These are phyloP conservation scores for Pleurotus ostreatus DNA, from an alignment of 768 basidiomycete species.

Conservation along the genomic window DNA sequence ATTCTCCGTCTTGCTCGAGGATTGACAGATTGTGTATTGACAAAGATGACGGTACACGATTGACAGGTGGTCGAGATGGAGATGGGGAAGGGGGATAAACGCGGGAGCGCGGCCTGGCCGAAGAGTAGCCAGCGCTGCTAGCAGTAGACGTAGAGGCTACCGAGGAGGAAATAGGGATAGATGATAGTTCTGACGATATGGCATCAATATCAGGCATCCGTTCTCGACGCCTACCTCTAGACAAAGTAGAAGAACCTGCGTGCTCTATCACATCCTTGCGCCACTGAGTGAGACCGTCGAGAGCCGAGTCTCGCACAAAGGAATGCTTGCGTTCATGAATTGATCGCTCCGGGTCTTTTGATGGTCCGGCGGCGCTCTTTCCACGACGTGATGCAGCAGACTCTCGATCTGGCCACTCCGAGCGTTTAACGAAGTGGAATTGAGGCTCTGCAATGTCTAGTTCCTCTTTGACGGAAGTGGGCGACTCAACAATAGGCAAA, in stretches of 20 bases:
- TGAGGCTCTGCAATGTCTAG: slow-evolving; percentile 58
- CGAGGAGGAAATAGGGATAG: slow-evolving; percentile 9
- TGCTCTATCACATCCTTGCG: slow-evolving; percentile 49
- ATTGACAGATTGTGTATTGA: slow-evolving; percentile 17
- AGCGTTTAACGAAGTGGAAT: slow-evolving; percentile 79
- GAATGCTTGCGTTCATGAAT: slow-evolving; percentile 30
- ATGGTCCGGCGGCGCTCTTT: slow-evolving; percentile 55
- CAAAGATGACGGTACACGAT: slow-evolving; percentile 26
- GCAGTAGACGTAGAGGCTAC: slow-evolving; percentile 24
- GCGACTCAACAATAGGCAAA: slow-evolving; percentile 21
- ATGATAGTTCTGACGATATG: not conserved
- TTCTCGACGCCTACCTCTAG: slow-evolving; percentile 58
- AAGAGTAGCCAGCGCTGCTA: slow-evolving; percentile 25
- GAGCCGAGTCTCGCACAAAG: slow-evolving; percentile 38
- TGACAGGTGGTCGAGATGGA: slow-evolving; percentile 42
- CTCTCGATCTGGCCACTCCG: slow-evolving; percentile 84
- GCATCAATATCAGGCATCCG: slow-evolving; percentile 37
- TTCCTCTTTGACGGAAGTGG: slow-evolving; percentile 35
- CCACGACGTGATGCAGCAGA: slow-evolving; percentile 65
- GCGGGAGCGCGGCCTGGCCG: slow-evolving; percentile 37
- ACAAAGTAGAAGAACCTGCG: slow-evolving; percentile 20
- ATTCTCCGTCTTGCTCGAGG: not conserved
- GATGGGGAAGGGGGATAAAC: slow-evolving; percentile 54
- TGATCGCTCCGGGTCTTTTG: slow-evolving; percentile 38
- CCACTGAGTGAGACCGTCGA: slow-evolving; percentile 53